Base-by-base conservation (phyloP, 2,329 filamentous ascomycete genomes). In the Septoria linicola region DNA sequence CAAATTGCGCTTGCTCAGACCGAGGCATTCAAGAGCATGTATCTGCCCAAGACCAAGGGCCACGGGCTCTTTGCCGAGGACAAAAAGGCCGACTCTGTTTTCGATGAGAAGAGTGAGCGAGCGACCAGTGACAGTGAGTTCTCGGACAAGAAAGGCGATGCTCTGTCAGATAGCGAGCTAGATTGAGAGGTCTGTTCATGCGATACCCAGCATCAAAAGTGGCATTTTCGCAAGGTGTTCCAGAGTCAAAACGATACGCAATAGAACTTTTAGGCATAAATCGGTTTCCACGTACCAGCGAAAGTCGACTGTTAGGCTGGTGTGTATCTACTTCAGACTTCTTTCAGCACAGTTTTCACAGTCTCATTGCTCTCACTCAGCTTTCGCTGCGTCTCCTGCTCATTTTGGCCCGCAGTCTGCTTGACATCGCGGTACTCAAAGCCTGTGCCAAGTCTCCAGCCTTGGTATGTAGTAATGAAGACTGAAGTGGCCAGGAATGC, bases 61-160 rank as follows among this genome's bases (percentile, higher is more conserved):
- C 23, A 27, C 10, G 23, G 10, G 23, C 23, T 27, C 23, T 27
- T 10, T 27, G 31, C 25, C 1, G 6, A 31, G n/a, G 11, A 49
- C 23, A 13, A 21, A 14, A 49, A 49, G n/a, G 45, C 46, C 4
- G 46, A 49, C 17, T 49, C 46, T 16, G 37, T 49, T 2, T 25
- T 49, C 6, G 45, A 49, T 25, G 43, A 17, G 34, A 46, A 46
- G 23, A 46, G 42, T 23, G 42, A 46, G n/a, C 8, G 20, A 8
- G 23, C 20, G 19, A 17, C 30, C 21, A 19, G 27, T 21, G 42
- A 46, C 11, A 46, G 42, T 37, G 39, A 41, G 31, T 34, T n/a
- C 6, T 7, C 31, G 4, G 31, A 34, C 14, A 34, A 34, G 31
- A 34, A 34, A 16, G 14, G 31, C 31, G 14, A 34, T 13, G 31